Evolutionary conservation across 202 grass and related monocot species (phyloP).

Genomic region (Setaria viridis): DNA sequence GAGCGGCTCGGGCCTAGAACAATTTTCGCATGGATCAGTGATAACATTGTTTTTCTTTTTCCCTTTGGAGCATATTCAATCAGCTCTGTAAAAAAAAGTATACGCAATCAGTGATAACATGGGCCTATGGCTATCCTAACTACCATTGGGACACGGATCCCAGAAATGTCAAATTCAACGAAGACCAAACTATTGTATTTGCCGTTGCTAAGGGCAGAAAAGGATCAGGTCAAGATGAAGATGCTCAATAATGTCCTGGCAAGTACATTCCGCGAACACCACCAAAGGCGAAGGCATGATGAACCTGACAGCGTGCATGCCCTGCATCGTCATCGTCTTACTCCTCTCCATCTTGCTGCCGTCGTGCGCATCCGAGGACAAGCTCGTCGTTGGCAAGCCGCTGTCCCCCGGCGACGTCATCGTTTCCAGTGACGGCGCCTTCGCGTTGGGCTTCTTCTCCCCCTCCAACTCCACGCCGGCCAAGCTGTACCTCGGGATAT

Average conservation of each 20-base stretch:
- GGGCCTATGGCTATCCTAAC: neutral
- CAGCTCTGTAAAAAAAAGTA: neutral
- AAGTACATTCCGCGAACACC: neutral
- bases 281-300: neutral
- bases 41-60: neutral
- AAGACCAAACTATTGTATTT: neutral
- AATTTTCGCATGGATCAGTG: neutral
- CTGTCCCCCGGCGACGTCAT: constrained; percentile 21
- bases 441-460: constrained; percentile 59
- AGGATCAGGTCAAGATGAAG: neutral
- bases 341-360: neutral
- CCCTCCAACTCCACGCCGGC: neutral
- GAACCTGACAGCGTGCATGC: neutral
- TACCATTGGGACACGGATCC: neutral
- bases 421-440: constrained; percentile 22
- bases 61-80: neutral
- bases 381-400: constrained; percentile 31
- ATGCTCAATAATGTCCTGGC: neutral
- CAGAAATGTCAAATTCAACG: neutral
- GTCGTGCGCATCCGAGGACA: constrained; percentile 1
- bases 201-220: neutral
- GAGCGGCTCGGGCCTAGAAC: too few relatives aligned
- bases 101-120: neutral
- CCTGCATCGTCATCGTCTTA: neutral
- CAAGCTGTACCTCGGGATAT: constrained; percentile 44